Conservation (phyloP, 2,329 filamentous ascomycete species). For the Elsinoe necatrix region DNA sequence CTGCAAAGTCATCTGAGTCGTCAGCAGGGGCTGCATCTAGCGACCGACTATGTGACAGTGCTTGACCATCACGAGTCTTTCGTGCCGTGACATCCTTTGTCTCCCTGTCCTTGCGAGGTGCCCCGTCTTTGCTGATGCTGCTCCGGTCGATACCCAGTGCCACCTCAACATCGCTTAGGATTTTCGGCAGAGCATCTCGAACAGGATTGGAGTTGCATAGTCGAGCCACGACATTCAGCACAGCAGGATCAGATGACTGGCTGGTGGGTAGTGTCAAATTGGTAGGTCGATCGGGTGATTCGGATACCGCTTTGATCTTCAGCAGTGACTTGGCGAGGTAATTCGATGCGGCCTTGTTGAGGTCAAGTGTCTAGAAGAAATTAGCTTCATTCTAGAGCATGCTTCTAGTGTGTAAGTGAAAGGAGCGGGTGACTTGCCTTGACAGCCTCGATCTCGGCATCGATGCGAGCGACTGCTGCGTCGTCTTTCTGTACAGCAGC, state of each 20-base stretch:
- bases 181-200: constrained; percentile 44
- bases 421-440: constrained; percentile 37
- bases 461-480: constrained; percentile 48
- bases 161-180: constrained; percentile 35
- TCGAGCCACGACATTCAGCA: constrained; percentile 50
- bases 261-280: constrained; percentile 33
- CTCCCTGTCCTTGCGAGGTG: constrained; percentile 4
- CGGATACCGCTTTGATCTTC: constrained; percentile 50
- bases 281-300: constrained; percentile 40
- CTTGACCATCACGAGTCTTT: background rate
- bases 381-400: constrained; percentile 11
- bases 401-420: background rate
- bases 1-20: constrained; percentile 7
- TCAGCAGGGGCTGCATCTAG: background rate
- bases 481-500: constrained; percentile 40
- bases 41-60: background rate
- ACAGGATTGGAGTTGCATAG: constrained; percentile 53
- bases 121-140: background rate
- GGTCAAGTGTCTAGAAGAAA: constrained; percentile 41
- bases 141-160: constrained; percentile 29
- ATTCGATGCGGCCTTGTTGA: constrained; percentile 41
- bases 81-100: background rate
- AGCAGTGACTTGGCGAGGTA: constrained; percentile 49
- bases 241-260: constrained; percentile 36
- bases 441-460: constrained; percentile 52